phyloP scores from a whole-genome alignment of 352 stramenopile genomes.

The Pythium brachiatum region DNA sequence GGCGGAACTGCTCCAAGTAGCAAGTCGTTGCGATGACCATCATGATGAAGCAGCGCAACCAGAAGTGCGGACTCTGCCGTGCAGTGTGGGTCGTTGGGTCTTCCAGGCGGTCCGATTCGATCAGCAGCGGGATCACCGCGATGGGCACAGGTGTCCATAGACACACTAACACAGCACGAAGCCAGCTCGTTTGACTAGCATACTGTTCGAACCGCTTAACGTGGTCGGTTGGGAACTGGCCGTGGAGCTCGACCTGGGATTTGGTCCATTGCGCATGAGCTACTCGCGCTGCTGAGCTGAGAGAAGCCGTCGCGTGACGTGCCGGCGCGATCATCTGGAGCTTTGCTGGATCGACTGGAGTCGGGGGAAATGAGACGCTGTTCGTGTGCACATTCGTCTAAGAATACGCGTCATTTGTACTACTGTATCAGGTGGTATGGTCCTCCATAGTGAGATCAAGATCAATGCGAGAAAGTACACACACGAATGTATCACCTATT shows the following conservation, averaged over 20 bases:
- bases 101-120: background rate
- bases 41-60: background rate
- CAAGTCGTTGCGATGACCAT: background rate
- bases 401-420: no score
- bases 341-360: no score
- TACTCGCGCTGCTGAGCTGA: no score
- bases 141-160: background rate
- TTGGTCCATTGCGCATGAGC: background rate
- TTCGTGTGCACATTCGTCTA: no score
- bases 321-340: no score
- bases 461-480: background rate
- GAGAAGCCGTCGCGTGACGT: no score
- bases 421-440: no score
- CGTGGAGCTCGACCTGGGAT: background rate
- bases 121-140: background rate
- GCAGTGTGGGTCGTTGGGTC: background rate
- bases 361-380: no score
- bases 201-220: background rate
- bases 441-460: background rate
- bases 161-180: no score
- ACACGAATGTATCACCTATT: background rate
- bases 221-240: background rate
- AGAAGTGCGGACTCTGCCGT: background rate
- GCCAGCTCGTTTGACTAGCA: background rate
- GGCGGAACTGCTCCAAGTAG: background rate